Base-by-base conservation (phyloP, 2,329 filamentous ascomycete genomes). In the Aspergillus arachidicola region DNA sequence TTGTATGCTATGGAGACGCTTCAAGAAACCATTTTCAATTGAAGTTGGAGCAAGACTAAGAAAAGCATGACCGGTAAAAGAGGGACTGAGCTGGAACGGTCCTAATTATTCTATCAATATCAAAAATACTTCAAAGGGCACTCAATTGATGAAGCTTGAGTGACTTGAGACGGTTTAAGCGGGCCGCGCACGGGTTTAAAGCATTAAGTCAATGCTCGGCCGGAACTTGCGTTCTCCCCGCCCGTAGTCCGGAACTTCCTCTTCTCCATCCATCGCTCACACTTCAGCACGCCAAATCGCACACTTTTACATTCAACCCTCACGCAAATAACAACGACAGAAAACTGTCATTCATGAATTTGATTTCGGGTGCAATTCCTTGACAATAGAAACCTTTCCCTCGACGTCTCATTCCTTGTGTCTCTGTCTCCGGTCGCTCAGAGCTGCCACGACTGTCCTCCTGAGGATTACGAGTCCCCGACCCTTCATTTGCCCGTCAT, bases 401-500 rank as follows among this genome's bases (percentile, higher is more conserved):
- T 57, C 43, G 41, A 30, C 41, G 16, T 45, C 38, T 23, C 43
- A 43, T 50, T 45, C 51, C 53, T 48, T 48, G n/a, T 12, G n/a
- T 57, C 30, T 46, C 46, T 66, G 60, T 54, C 53, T 60, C 62
- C 66, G 66, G 65, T 73, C 68, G 64, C 66, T 62, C 63, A 67
- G 67, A 66, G 61, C 62, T 59, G 55, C 65, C 62, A 59, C 63
- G 51, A 61, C 59, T 43, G 62, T 59, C 57, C 61, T 66, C 66
- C 69, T 71, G 60, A 68, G 64, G 61, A 68, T 66, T 65, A 64
- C 60, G 61, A 65, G 61, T 61, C 61, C 62, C 64, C 64, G 61
- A 70, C 68, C 68, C 70, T 67, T 71, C 69, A 70, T 65, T 64
- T 67, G 69, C 69, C 71, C 78, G 76, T 69, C 73, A 80, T 80